phyloP scores from a whole-genome alignment of 176 grass and related monocot genomes.

The Guadua angustifolia region DNA sequence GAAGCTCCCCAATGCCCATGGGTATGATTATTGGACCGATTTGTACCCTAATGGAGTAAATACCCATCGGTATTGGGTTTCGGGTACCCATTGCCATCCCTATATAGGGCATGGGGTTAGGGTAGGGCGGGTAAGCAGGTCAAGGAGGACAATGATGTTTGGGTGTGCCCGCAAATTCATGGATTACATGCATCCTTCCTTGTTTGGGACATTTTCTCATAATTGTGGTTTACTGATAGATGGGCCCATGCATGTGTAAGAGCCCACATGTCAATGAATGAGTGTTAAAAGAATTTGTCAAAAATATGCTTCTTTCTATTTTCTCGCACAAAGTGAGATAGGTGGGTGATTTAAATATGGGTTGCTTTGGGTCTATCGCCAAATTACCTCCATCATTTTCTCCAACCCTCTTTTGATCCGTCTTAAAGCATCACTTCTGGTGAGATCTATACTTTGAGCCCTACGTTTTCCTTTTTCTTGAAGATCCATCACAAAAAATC shows the following conservation, averaged over 20 bases:
- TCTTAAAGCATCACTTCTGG: background rate
- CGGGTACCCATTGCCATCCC: no score
- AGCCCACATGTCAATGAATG: background rate
- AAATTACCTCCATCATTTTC: background rate
- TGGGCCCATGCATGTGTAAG: background rate
- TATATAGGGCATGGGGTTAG: background rate
- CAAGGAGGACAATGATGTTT: background rate
- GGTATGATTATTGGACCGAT: no score
- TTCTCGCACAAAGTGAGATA: background rate
- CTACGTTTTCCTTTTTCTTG: background rate
- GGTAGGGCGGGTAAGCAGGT: background rate
- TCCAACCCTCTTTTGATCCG: background rate
- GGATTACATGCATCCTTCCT: background rate
- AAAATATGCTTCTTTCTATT: background rate
- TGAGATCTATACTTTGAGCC: background rate
- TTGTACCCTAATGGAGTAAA: no score
- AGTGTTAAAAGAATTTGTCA: no score
- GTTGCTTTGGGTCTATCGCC: fast-evolving
- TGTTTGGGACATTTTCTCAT: background rate
- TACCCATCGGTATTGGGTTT: no score
- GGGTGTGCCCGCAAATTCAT: background rate
- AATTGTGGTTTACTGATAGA: no score
- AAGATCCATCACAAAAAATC: background rate
- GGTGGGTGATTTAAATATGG: background rate
- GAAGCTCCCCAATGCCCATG: no score